Evolutionary conservation across 768 basidiomycete genomes (phyloP), one percentile per base, ranked within the genome.

Genomic region (Mycena floridula): DNA sequence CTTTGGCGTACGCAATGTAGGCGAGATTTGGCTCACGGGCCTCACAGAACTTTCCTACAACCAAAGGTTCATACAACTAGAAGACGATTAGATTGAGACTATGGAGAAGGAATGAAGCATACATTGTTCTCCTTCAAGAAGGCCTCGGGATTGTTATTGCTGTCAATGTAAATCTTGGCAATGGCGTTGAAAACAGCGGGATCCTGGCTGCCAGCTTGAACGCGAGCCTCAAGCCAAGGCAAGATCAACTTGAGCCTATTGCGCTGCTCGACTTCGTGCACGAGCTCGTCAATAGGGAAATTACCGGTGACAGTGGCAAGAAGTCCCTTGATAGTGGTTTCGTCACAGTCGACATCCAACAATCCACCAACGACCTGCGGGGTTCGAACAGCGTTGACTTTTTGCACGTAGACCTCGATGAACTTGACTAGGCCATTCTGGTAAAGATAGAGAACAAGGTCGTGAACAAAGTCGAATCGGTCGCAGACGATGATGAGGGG

Each of bases 401-500:
- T 83, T 59, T 97, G 94, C 5, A 99, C 96, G 63, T 99, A 99
- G n/a, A 98, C 92, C 70, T 99, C 96, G 65, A 99, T 99, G 69
- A 95, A 96, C 68, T 91, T 91, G 44, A 81, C 85, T 41, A 97
- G 80, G 32, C 90, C 89, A 61, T 98, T 97, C 69, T 98, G 96
- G 67, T 98, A 99, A 18, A 99, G 77, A 64, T 98, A 99, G 20
- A 99, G 81, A 36, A 99, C 95, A 49, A 99, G 82, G 59, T 99
- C 96, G 62, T 99, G 96, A 9, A 99, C 95, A 57, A 97, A 98
- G 74, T 96, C 95, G 75, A 98, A 99, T 28, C 96, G 92, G 63
- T 99, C 96, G 77, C 96, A 98, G 56, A 99, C 96, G 53, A 99
- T 98, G 73, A 98, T 99, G 54, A 99, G 83, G 4, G 96, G 96